phyloP scores from a whole-genome alignment of 768 basidiomycete genomes.

The Kockovaella imperatae region DNA sequence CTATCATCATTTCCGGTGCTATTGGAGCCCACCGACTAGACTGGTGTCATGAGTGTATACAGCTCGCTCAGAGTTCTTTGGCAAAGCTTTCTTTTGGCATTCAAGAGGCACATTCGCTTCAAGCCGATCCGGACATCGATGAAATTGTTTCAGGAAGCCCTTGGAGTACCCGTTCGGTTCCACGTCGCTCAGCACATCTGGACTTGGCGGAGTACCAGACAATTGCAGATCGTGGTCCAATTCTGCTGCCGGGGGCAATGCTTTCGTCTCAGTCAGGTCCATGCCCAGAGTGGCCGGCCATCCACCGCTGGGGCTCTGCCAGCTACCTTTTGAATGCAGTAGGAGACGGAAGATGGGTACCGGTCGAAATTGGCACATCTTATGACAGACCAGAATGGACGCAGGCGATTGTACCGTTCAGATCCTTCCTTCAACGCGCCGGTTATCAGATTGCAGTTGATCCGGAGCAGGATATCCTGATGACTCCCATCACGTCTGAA shows the following conservation, averaged over 20 bases:
- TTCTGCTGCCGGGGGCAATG: slow-evolving; percentile 44
- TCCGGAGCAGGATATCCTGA: not conserved
- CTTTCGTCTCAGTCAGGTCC: slow-evolving; percentile 16
- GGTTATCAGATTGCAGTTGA: slow-evolving; percentile 36
- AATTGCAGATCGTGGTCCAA: not conserved
- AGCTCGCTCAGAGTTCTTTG: not conserved
- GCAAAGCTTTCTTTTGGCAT: too few species aligned
- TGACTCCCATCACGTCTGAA: not conserved
- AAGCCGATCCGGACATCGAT: not conserved
- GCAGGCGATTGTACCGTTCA: slow-evolving; percentile 70
- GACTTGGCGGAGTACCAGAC: not conserved
- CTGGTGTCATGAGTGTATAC: slow-evolving; percentile 45
- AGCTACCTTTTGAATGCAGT: slow-evolving; percentile 62
- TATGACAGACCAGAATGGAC: slow-evolving; percentile 76
- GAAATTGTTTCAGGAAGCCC: not conserved
- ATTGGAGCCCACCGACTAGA: slow-evolving; percentile 57
- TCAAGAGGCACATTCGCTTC: not conserved
- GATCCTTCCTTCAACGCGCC: slow-evolving; percentile 56
- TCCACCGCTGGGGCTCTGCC: slow-evolving; percentile 63
- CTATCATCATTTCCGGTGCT: slow-evolving; percentile 76
- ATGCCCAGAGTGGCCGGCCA: slow-evolving; percentile 61
- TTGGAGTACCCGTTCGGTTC: not conserved
- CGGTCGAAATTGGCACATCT: slow-evolving; percentile 79
- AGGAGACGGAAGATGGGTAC: slow-evolving; percentile 76
- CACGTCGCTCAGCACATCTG: not conserved